Evolutionary conservation across 306 rosid species (phyloP).

Genomic region (Cicer pinnatifidum): DNA sequence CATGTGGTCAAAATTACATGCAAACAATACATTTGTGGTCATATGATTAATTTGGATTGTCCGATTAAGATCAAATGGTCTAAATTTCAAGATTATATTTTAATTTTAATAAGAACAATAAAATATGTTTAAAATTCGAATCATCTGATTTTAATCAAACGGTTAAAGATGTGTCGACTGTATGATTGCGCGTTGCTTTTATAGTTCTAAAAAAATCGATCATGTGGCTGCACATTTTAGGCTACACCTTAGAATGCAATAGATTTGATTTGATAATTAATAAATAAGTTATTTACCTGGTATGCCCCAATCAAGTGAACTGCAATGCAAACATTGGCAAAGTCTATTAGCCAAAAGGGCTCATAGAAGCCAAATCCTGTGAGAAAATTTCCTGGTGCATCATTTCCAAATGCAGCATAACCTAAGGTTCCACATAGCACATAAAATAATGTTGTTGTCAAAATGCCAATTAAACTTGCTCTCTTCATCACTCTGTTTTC

Average conservation of each 20-base stretch:
- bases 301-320: slow-evolving; percentile 87
- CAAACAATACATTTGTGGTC: no score
- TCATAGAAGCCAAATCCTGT: slow-evolving; percentile 98
- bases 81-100: no score
- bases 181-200: no score
- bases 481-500: slow-evolving; percentile 88
- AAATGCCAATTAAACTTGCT: slow-evolving; percentile 75
- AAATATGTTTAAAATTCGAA: no score
- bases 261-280: background rate
- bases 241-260: background rate
- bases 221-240: background rate
- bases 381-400: slow-evolving; percentile 95
- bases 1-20: no score
- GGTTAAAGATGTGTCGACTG: no score
- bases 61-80: no score
- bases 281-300: slow-evolving; percentile 57
- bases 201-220: no score
- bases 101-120: no score
- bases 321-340: slow-evolving; percentile 91
- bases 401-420: slow-evolving; percentile 92
- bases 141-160: no score
- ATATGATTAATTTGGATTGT: no score
- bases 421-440: slow-evolving; percentile 84
- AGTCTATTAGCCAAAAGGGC: slow-evolving; percentile 92
- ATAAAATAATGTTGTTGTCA: slow-evolving; percentile 82